Conservation (phyloP, 495 filamentous ascomycete species). For the Xylaria sp. region DNA sequence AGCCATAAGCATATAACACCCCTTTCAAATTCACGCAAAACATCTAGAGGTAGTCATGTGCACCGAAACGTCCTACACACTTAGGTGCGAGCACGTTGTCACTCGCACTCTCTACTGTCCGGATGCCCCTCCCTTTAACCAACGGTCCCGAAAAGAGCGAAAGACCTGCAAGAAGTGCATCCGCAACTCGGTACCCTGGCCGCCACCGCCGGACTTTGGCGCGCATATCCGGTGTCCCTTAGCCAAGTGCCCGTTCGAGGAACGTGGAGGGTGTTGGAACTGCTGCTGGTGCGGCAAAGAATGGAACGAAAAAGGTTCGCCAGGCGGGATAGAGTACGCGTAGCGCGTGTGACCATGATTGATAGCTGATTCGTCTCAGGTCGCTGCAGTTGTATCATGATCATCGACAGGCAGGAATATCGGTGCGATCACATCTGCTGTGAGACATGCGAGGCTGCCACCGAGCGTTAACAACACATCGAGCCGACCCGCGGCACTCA, state of each 20-base stretch:
- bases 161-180: slow-evolving; percentile 43
- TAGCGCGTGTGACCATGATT: background rate
- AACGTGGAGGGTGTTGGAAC: slow-evolving; percentile 47
- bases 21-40: background rate
- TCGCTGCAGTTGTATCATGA: slow-evolving; percentile 50
- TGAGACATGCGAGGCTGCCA: slow-evolving; percentile 43
- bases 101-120: slow-evolving; percentile 46
- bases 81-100: slow-evolving; percentile 48
- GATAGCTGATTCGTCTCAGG: slow-evolving; percentile 30
- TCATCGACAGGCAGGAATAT: slow-evolving; percentile 47
- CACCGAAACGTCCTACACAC: slow-evolving; percentile 44
- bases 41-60: slow-evolving; percentile 37
- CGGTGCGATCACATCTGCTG: slow-evolving; percentile 53
- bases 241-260: slow-evolving; percentile 46
- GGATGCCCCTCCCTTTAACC: slow-evolving; percentile 38
- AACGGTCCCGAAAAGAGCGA: slow-evolving; percentile 33
- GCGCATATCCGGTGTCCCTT: slow-evolving; percentile 43
- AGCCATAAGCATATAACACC: background rate
- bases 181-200: slow-evolving; percentile 45
- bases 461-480: slow-evolving; percentile 30
- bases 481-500: background rate
- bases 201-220: slow-evolving; percentile 43
- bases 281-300: slow-evolving; percentile 53
- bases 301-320: slow-evolving; percentile 45
- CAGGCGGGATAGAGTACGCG: background rate